A percentile compares a stretch with the other conserved stretches of the same genome.
Conservation (phyloP, 805 yeast species). For the Blastobotrys peoriensis region DNA sequence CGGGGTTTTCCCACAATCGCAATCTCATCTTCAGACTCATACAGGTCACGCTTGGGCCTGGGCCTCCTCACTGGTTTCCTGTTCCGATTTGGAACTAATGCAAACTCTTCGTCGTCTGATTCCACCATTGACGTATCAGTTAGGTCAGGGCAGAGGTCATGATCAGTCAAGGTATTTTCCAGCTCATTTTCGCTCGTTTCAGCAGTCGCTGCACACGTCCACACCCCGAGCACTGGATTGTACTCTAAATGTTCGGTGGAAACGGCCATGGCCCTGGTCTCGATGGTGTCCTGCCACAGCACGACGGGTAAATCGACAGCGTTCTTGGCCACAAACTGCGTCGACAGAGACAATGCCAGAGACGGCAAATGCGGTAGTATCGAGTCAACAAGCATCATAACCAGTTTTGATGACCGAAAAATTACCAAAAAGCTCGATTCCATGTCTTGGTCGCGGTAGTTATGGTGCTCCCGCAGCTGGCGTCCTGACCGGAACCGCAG, state of each 20-base stretch:
- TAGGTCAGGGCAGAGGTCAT: background rate
- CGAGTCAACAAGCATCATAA: constrained; percentile 1
- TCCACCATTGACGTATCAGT: too few species aligned
- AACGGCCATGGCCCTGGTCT: background rate
- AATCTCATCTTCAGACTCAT: background rate
- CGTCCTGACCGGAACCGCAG: background rate
- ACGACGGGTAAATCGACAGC: background rate
- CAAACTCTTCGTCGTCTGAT: too few species aligned
- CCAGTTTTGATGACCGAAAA: background rate
- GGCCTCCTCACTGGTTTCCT: too few species aligned
- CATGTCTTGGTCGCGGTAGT: background rate
- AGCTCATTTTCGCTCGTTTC: background rate
- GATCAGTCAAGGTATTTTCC: background rate
- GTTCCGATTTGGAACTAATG: too few species aligned
- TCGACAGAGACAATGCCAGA: background rate
- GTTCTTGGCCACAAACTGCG: background rate
- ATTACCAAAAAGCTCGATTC: background rate
- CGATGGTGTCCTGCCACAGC: constrained; percentile 4
- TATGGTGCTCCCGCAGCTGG: background rate
- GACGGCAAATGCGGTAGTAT: background rate
- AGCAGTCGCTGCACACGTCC: background rate
- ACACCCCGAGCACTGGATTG: background rate
- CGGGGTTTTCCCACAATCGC: background rate
- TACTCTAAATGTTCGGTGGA: background rate
- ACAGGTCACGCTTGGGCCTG: too few species aligned